Conservation (phyloP, 2,329 filamentous ascomycete species). For the Aspergillus felis region DNA sequence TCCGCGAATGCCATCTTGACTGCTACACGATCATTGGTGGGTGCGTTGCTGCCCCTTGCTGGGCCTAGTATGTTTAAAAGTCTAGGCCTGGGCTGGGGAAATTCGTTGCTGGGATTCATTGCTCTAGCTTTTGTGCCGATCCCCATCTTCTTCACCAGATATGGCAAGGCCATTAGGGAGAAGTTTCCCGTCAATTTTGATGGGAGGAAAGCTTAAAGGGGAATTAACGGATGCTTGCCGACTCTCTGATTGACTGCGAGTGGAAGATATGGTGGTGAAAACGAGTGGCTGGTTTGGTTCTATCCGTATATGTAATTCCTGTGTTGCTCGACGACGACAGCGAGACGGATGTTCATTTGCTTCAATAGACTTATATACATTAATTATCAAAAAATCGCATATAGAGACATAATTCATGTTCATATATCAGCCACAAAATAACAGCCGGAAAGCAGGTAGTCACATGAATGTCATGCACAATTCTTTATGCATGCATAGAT, state of each 20-base stretch:
- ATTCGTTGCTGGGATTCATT: slow-evolving; percentile 53
- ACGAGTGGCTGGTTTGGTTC: no score
- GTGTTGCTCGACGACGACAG: no score
- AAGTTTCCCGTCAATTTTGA: slow-evolving; percentile 17
- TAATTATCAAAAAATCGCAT: neutral
- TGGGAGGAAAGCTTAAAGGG: neutral
- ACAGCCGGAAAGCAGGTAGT: neutral
- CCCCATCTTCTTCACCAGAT: slow-evolving; percentile 20
- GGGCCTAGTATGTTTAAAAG: slow-evolving; percentile 48
- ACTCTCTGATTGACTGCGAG: no score
- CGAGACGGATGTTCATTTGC: no score
- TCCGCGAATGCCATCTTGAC: slow-evolving; percentile 52
- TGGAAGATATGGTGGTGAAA: neutral
- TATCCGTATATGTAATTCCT: no score
- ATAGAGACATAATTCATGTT: neutral
- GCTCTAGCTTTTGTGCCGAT: slow-evolving; percentile 47
- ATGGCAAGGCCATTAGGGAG: slow-evolving; percentile 15
- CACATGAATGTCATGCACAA: neutral
- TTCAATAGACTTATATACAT: no score
- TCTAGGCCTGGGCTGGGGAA: slow-evolving; percentile 48
- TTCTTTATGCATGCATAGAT: neutral
- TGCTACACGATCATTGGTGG: slow-evolving; percentile 52
- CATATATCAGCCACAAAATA: neutral
- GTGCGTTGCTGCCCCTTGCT: slow-evolving; percentile 58
- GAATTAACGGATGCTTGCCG: neutral